phyloP scores from a whole-genome alignment of 768 basidiomycete genomes.

The Kwoniella botswanensis region DNA sequence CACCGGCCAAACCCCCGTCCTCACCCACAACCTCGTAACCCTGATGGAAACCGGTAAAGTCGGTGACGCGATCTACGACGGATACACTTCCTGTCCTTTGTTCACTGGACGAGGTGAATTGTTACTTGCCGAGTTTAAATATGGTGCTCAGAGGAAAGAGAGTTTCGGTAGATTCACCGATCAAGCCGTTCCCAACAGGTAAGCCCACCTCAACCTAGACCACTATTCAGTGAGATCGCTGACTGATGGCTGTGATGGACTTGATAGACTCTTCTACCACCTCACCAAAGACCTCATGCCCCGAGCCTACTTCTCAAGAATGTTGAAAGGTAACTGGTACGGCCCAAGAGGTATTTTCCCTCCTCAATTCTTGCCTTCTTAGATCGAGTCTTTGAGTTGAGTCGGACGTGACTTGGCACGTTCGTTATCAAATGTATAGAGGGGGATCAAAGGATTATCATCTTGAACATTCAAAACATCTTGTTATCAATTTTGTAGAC shows the following conservation, averaged over 20 bases:
- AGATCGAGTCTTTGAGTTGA: conserved; percentile 1
- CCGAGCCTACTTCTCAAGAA: conserved; percentile 49
- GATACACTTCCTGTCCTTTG: conserved; percentile 63
- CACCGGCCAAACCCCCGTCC: conserved; percentile 85
- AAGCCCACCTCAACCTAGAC: conserved; percentile 36
- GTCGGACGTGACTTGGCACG: not conserved
- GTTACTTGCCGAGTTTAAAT: conserved; percentile 92
- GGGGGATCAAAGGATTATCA: not conserved
- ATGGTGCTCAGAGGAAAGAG: conserved; percentile 85
- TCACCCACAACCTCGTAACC: conserved; percentile 84
- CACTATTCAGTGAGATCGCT: too few relatives aligned
- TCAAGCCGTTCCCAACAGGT: conserved; percentile 78
- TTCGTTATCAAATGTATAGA: not conserved
- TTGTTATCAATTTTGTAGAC: too few relatives aligned
- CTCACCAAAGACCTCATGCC: conserved; percentile 70
- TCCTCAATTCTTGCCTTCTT: conserved; percentile 43
- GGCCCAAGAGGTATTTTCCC: conserved; percentile 54
- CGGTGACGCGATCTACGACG: conserved; percentile 75
- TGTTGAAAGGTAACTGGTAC: conserved; percentile 57
- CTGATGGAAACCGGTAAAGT: conserved; percentile 75
- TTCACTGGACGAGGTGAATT: conserved; percentile 75
- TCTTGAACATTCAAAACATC: not conserved
- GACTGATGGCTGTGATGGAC: too few relatives aligned
- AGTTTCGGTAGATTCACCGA: conserved; percentile 73
- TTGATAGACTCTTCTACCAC: conserved; percentile 74